Percentiles rank a stretch among this genome's conserved stretches.
These are phyloP conservation scores for Tinospora cordifolia DNA, from an alignment of 164 flowering plant species.

Conservation along the genomic window DNA sequence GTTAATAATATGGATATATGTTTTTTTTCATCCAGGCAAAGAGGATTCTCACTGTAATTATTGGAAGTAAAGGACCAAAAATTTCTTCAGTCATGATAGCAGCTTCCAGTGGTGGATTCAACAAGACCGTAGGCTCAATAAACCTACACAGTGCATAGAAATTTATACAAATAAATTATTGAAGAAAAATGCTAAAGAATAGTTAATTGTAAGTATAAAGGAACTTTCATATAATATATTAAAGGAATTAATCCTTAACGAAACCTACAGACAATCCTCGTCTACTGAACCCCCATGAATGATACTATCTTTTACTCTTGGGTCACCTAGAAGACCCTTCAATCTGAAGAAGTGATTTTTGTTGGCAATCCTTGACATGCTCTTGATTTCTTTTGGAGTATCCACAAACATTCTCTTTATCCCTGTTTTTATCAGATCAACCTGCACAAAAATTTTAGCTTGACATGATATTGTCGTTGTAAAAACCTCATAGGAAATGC, in stretches of 20 bases:
- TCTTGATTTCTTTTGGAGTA: constrained; percentile 29
- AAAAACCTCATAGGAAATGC: neutral
- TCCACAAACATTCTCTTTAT: constrained; percentile 53
- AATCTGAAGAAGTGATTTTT: constrained; percentile 46
- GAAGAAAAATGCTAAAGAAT: neutral
- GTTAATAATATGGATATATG: neutral
- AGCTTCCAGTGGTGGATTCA: constrained; percentile 76
- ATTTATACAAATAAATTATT: neutral
- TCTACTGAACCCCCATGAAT: constrained; percentile 71
- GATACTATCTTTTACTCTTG: constrained; percentile 49
- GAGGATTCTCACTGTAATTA: constrained; percentile 58
- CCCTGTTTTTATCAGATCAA: constrained; percentile 39
- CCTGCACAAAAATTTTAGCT: constrained; percentile 28
- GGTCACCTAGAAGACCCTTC: constrained; percentile 45
- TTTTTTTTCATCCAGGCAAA: neutral
- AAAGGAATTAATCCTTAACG: neutral
- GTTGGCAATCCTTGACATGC: constrained; percentile 51
- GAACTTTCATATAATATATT: neutral
- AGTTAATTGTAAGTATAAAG: neutral
- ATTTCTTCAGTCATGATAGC: constrained; percentile 83
- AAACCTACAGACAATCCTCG: constrained; percentile 49
- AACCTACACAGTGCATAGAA: constrained; percentile 34
- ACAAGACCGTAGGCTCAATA: constrained; percentile 78
- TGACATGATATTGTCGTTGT: neutral
- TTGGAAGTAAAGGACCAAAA: constrained; percentile 88